A percentile compares a stretch with the other conserved stretches of the same genome.
Evolutionary conservation across 805 yeast species (phyloP).

Genomic region (Isabelozyma gotoi): DNA sequence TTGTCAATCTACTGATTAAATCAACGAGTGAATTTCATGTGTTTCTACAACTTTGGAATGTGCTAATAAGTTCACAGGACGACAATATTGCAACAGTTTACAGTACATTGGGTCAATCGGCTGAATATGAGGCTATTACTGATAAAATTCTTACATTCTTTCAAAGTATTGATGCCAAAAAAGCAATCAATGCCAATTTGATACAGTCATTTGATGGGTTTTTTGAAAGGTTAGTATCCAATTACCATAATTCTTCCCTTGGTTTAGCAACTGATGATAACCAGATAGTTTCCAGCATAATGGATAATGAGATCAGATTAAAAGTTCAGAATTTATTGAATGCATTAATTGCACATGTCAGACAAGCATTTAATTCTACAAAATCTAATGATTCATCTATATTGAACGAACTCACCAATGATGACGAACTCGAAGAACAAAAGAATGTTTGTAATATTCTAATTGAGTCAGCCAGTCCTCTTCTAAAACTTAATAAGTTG

Average conservation of each 20-base stretch:
- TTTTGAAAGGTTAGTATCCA: slow-evolving; percentile 10
- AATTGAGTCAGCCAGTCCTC: slow-evolving; percentile 12
- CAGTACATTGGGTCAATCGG: slow-evolving; percentile 20
- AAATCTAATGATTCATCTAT: neutral
- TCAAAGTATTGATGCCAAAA: slow-evolving; percentile 8
- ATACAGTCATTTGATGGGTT: slow-evolving; percentile 10
- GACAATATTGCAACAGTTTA: slow-evolving; percentile 21
- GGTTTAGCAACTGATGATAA: neutral
- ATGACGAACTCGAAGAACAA: slow-evolving; percentile 14
- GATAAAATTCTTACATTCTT: slow-evolving; percentile 22
- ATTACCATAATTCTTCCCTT: slow-evolving; percentile 3
- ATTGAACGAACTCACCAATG: slow-evolving; percentile 2
- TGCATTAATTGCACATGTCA: slow-evolving; percentile 19
- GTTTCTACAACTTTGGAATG: slow-evolving; percentile 27
- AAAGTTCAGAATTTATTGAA: slow-evolving; percentile 23
- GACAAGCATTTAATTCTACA: slow-evolving; percentile 10
- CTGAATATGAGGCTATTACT: slow-evolving; percentile 26
- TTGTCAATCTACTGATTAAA: slow-evolving; percentile 22
- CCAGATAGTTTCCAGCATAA: slow-evolving; percentile 4
- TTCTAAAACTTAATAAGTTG: slow-evolving; percentile 24
- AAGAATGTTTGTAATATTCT: slow-evolving; percentile 7
- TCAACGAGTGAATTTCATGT: slow-evolving; percentile 13
- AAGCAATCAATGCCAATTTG: slow-evolving; percentile 3
- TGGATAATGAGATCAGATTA: slow-evolving; percentile 21
- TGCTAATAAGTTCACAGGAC: slow-evolving; percentile 13